These are phyloP conservation scores for Phaeomoniella chlamydospora DNA, from an alignment of 2,329 filamentous ascomycete species.

Conservation along the genomic window DNA sequence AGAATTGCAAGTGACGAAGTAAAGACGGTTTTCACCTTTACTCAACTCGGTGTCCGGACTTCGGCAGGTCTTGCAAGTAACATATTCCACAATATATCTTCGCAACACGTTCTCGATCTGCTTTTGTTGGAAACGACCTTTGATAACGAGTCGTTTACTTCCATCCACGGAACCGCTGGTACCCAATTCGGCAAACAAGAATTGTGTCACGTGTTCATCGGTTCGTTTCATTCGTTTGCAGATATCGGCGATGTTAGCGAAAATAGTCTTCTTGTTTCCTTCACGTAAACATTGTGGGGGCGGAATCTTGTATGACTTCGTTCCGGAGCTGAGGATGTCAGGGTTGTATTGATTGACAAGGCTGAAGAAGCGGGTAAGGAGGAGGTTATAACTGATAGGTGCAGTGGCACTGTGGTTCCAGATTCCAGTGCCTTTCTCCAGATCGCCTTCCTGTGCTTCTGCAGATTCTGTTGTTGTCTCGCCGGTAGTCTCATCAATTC, in stretches of 20 bases:
- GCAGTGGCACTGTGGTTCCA: conserved; percentile 71
- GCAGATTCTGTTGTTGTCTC: conserved; percentile 41
- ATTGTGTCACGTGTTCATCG: conserved; percentile 93
- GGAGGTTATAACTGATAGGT: conserved; percentile 68
- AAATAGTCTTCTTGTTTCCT: conserved; percentile 99
- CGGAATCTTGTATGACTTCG: conserved; percentile 97
- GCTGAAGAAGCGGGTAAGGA: conserved; percentile 86
- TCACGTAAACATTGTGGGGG: conserved; percentile 97
- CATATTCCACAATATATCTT: conserved; percentile 95
- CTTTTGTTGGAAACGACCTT: conserved; percentile 99
- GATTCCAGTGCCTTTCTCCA: conserved; percentile 77
- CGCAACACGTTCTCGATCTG: conserved; percentile 95
- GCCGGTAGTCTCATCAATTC: conserved; percentile 43
- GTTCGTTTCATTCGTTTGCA: conserved; percentile 99
- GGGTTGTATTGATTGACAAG: conserved; percentile 93
- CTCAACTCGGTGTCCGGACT: conserved; percentile 88
- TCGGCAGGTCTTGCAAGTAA: conserved; percentile 97
- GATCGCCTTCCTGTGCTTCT: conserved; percentile 54
- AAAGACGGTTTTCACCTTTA: conserved; percentile 98
- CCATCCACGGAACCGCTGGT: conserved; percentile 93
- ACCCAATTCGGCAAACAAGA: conserved; percentile 95
- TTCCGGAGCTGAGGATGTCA: conserved; percentile 76
- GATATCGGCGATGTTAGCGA: conserved; percentile 97
- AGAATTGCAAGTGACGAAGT: conserved; percentile 95
- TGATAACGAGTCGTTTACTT: conserved; percentile 86